Percentiles rank a stretch among this genome's conserved stretches.
Conservation (phyloP, 2,329 filamentous ascomycete species). For the Lachnellula willkommii region DNA sequence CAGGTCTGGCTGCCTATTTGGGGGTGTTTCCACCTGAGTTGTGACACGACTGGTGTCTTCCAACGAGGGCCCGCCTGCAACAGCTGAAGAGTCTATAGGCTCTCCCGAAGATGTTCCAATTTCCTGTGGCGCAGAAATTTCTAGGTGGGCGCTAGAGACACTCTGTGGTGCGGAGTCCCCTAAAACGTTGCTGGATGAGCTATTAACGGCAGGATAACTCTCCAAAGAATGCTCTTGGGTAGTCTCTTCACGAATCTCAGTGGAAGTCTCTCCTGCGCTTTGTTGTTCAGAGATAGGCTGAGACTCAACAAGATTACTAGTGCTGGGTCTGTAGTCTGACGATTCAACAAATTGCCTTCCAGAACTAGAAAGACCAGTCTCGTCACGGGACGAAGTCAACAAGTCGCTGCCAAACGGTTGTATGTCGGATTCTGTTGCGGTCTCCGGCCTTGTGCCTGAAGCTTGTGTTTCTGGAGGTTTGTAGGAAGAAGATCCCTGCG, state of each 20-base stretch:
- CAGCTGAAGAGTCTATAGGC: background rate
- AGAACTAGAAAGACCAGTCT: background rate
- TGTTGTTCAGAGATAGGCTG: background rate
- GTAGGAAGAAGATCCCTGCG: constrained; percentile 10
- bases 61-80: background rate
- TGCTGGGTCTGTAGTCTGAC: background rate
- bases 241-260: background rate
- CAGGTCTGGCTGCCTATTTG: background rate
- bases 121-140: background rate
- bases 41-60: background rate
- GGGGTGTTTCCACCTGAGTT: background rate
- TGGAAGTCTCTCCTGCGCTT: background rate
- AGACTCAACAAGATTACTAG: background rate
- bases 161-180: background rate
- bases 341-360: background rate
- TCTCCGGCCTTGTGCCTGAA: constrained; percentile 3
- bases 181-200: background rate
- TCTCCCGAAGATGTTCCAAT: background rate
- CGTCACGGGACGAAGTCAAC: background rate
- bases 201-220: background rate
- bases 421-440: background rate
- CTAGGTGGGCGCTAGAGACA: background rate
- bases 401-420: background rate
- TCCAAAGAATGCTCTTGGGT: background rate
- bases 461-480: constrained; percentile 6